phyloP scores from a whole-genome alignment of 2,329 filamentous ascomycete species.

The Metarhizium robertsii region DNA sequence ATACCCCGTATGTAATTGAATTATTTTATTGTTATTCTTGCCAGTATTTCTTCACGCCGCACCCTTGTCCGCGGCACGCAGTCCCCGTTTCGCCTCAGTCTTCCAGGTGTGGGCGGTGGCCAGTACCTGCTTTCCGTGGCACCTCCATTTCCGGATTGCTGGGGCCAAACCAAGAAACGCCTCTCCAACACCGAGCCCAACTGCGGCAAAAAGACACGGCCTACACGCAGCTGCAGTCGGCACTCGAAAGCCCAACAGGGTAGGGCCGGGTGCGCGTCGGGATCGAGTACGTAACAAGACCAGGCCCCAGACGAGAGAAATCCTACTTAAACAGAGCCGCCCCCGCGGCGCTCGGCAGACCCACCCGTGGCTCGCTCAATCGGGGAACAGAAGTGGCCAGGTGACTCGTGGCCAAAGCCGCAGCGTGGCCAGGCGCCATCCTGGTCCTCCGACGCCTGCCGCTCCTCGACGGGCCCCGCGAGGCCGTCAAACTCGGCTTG shows the following conservation, averaged over 20 bases:
- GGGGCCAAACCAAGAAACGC: neutral
- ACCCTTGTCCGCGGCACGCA: too few species aligned
- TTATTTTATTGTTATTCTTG: too few species aligned
- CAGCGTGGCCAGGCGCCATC: neutral
- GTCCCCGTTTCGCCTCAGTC: neutral
- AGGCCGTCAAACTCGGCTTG: neutral
- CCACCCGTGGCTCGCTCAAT: conserved; percentile 1
- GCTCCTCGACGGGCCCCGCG: neutral
- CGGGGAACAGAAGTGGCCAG: conserved; percentile 1
- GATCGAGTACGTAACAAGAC: too few species aligned
- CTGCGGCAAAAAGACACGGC: too few species aligned
- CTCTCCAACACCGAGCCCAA: neutral
- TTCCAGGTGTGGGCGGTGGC: neutral
- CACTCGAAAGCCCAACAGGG: too few species aligned
- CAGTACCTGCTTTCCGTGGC: conserved; percentile 1
- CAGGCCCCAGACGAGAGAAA: too few species aligned
- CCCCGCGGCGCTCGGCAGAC: conserved; percentile 1
- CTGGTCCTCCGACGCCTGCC: conserved; percentile 3
- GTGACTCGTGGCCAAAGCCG: conserved; percentile 1
- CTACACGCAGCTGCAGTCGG: too few species aligned
- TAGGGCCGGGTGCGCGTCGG: too few species aligned
- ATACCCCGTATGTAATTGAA: too few species aligned
- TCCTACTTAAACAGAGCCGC: neutral
- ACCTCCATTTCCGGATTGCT: conserved; percentile 2
- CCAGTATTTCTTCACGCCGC: too few species aligned